phyloP scores from a whole-genome alignment of 2,329 filamentous ascomycete genomes.

The Pseudocercospora fuligena region DNA sequence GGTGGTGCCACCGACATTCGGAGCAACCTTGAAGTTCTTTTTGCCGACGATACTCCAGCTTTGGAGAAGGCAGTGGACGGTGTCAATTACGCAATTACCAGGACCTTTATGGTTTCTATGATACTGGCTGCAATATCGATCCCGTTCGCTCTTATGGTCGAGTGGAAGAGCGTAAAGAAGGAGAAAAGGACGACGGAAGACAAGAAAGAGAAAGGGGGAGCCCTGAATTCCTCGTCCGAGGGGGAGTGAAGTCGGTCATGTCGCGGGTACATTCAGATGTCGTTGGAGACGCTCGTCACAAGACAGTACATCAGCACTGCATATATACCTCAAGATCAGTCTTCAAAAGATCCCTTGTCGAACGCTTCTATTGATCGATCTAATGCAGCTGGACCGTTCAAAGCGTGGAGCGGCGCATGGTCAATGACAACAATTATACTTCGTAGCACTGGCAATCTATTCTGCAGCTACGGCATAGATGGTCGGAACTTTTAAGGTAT shows the following conservation, averaged over 20 bases:
- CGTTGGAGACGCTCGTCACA: too few species aligned
- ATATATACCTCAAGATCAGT: too few species aligned
- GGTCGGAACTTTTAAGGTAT: too few species aligned
- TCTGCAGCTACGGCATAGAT: too few species aligned
- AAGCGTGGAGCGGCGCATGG: too few species aligned
- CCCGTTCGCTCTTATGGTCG: slow-evolving; percentile 15
- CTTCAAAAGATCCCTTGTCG: too few species aligned
- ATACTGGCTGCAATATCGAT: slow-evolving; percentile 17
- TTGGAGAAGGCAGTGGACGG: not conserved
- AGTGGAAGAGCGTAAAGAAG: slow-evolving; percentile 42
- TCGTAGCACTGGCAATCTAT: too few species aligned
- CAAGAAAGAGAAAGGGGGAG: slow-evolving; percentile 6
- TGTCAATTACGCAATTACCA: slow-evolving; percentile 12
- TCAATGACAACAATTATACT: too few species aligned
- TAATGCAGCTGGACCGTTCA: too few species aligned
- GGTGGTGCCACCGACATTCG: slow-evolving; percentile 9
- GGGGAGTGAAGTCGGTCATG: not conserved
- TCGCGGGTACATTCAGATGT: too few species aligned
- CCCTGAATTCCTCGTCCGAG: not conserved
- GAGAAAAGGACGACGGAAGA: slow-evolving; percentile 18
- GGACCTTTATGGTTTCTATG: slow-evolving; percentile 19
- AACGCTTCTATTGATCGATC: too few species aligned
- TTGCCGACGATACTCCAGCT: not conserved
- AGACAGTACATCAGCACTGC: too few species aligned
- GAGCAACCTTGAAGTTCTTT: not conserved